Base-by-base conservation (phyloP, 495 filamentous ascomycete genomes). In the Penicillium samsonianum region DNA sequence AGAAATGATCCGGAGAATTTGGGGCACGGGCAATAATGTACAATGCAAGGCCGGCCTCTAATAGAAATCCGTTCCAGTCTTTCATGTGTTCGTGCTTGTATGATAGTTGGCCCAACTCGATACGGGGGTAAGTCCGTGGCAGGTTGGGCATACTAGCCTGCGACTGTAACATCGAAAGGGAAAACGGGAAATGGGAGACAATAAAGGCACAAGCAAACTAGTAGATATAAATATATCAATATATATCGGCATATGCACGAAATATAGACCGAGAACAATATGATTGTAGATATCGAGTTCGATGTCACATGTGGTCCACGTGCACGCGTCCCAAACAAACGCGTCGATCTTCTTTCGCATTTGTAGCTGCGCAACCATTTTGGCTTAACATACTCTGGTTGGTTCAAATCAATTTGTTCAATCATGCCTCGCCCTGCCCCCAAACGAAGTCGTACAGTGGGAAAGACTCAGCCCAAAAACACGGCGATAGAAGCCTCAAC, bases 341-440 rank as follows among this genome's bases (percentile, higher is more conserved):
- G 51, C 54, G 46, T 54, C 55, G 41, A 26, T 46, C 42, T 55
- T 44, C 14, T 23, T 42, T 41, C n/a, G 35, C 35, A 38, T 38
- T 38, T 38, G 35, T 38, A 38, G 35, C 31, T 16, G 23, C 45
- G 25, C 23, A 48, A 48, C 16, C 35, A 17, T n/a, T 38, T 38
- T 38, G 35, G 35, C 16, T 38, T 38, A n/a, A n/a, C 30, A 33
- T 33, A 33, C 35, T n/a, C 35, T 8, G n/a, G 35, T 37, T 35
- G 33, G 12, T 23, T 14, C 19, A 23, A 23, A 8, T 16, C 41
- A 10, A 43, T 12, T 47, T 31, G 30, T 20, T 57, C 8, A 33
- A 60, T 17, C 31, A 78, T 79, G 77, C 77, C 77, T 41, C 76
- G 77, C 37, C 77, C 77, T 45, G 68, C 74, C 22, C 62, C 70